phyloP scores from a whole-genome alignment of 441 rosid genomes.

The Croton setiger region DNA sequence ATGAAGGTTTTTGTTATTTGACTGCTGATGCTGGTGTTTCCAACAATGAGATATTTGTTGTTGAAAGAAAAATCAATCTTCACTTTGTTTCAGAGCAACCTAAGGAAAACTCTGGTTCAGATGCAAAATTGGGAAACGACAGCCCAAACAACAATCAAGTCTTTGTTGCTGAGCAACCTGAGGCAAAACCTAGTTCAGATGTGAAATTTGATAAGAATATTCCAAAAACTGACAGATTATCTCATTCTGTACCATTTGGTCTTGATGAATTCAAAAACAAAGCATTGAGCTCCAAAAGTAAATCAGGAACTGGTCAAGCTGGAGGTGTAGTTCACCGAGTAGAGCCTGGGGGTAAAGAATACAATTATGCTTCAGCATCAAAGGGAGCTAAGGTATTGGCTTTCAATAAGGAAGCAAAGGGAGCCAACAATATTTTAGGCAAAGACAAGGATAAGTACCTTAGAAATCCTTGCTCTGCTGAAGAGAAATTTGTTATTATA shows the following conservation, averaged over 20 bases:
- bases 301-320: constrained; percentile 52
- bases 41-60: constrained; percentile 21
- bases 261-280: constrained; percentile 89
- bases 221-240: constrained; percentile 41
- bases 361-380: constrained; percentile 84
- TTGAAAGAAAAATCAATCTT: constrained; percentile 31
- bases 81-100: constrained; percentile 26
- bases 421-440: constrained; percentile 68
- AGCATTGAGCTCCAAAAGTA: constrained; percentile 52
- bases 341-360: constrained; percentile 84
- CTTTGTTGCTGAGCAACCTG: constrained; percentile 29
- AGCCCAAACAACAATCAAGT: constrained; percentile 16
- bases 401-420: constrained; percentile 90
- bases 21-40: constrained; percentile 24
- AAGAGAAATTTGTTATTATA: constrained; percentile 70
- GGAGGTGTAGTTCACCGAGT: constrained; percentile 69
- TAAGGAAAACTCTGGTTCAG: constrained; percentile 28
- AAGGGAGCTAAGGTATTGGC: constrained; percentile 86
- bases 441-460: constrained; percentile 91
- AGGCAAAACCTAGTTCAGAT: constrained; percentile 27
- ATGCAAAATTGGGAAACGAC: constrained; percentile 16
- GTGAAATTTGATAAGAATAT: constrained; percentile 31
- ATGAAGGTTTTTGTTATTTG: constrained; percentile 21
- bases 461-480: constrained; percentile 89
- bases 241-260: constrained; percentile 60